Evolutionary conservation across 2,329 filamentous ascomycete genomes (phyloP).

Genomic region (Malbranchea zuffiana): DNA sequence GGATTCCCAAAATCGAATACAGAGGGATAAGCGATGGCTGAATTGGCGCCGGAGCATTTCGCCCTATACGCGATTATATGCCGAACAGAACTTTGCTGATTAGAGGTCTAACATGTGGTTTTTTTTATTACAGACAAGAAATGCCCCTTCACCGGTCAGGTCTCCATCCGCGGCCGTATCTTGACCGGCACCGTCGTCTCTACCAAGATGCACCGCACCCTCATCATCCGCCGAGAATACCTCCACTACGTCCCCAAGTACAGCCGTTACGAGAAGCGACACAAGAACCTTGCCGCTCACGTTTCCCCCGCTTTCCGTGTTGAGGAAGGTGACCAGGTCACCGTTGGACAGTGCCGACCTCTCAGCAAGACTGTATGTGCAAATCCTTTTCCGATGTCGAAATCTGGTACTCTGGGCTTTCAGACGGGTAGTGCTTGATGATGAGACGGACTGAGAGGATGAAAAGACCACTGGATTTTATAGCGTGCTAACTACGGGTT

Average conservation of each 20-base stretch:
- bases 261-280: constrained; percentile 99
- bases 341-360: constrained; percentile 98
- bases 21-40: no score
- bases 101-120: constrained; percentile 5
- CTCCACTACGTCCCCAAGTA: constrained; percentile 99
- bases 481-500: constrained; percentile 6
- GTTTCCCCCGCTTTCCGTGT: constrained; percentile 99
- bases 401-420: no score
- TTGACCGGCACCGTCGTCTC: constrained; percentile 97
- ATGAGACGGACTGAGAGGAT: no score
- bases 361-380: constrained; percentile 95
- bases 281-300: constrained; percentile 99
- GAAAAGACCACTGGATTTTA: no score
- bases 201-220: constrained; percentile 99
- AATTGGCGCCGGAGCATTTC: no score
- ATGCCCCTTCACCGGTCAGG: constrained; percentile 96
- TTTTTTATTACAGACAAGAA: constrained; percentile 76
- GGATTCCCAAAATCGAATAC: no score
- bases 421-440: no score
- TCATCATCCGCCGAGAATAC: constrained; percentile 99
- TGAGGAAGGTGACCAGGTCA: constrained; percentile 98
- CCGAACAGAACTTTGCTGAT: no score
- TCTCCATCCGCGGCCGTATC: constrained; percentile 99
- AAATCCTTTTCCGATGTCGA: neutral
- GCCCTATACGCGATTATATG: no score